Base-by-base conservation (phyloP, 768 basidiomycete species). In the Tulasnella sp. region DNA sequence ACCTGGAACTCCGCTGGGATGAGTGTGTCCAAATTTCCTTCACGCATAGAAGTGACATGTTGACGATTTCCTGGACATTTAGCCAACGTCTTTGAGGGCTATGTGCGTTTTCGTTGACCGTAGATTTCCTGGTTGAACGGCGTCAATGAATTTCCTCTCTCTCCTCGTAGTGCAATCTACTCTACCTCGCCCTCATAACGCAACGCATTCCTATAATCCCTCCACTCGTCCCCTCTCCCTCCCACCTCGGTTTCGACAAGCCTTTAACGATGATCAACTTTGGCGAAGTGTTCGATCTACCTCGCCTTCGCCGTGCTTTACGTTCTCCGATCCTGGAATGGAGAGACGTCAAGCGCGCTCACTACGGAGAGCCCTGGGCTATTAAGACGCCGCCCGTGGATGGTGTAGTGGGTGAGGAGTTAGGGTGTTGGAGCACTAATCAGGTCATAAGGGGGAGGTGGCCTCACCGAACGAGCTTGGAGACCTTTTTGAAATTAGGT, bases 241-340 rank as follows among this genome's bases (percentile, higher is more conserved):
- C 90, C 12, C 80, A 80, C 72, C 28, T 81, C n/a, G 80, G 72
- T 9, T 41, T 34, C 34, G 37, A 60, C 28, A 89, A 89, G 60
- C 41, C 74, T 86, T 89, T 20, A 85, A 89, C 31, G 20, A 42
- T 42, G 74, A 75, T 22, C 58, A 44, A 78, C 58, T 91, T 92
- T 82, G 88, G 91, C 28, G 88, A 90, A 41, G 88, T 92, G 0
- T 92, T 92, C 82, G 91, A 93, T 83, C 85, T 92, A 72, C 87
- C 89, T 1, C 87, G 89, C 8, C 87, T 92, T 6, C 86, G 88
- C 40, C 84, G 86, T 72, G 83, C 84, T 20, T 83, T 92, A 37
- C 86, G 87, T n/a, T 85, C 83, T 60, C 89, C 91, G 0, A 84
- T 93, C 18, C 83, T 92, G 8, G 92, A 93, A 84, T 93, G 92